Base-by-base conservation (phyloP, 2,329 filamentous ascomycete species). In the Aspergillus versicolor region DNA sequence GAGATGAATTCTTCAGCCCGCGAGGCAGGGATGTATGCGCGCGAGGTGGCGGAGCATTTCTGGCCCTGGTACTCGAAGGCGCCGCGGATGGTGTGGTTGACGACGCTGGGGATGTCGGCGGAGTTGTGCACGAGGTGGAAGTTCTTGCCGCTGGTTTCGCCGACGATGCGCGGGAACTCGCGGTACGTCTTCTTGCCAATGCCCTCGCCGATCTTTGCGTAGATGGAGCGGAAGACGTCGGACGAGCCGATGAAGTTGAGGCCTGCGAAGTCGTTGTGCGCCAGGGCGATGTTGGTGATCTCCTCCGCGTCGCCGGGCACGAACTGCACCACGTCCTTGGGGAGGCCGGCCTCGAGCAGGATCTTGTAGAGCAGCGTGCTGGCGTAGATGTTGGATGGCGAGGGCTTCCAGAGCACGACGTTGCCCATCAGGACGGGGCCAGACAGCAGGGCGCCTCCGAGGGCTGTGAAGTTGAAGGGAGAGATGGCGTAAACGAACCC, bases 391-490 rank as follows among this genome's bases (percentile, higher is more conserved):
- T 92, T 90, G n/a, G 82, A 88, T 65, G 93, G 91, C 13, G 90
- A 94, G n/a, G 92, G 92, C 82, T 97, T 97, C 92, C 92, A 97
- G 46, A 97, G 79, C 4, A 96, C 91, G 2, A 97, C 93, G 74
- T 97, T 97, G 58, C 92, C 92, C 81, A 97, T 87, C 54, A 97
- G 79, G 1, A 91, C 92, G 13, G 93, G 92, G 1, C 90, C 88
- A 45, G 86, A 88, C 13, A 89, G 85, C 42, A 97, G 81, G 77
- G 96, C 96, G 55, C 88, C 93, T 11, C 87, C 92, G 66, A 97
- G 96, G 62, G 92, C 92, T 21, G 92, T 97, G 79, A 97, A 97
- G 81, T 97, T 97, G 84, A 97, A 97, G 43, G 92, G 92, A 58
- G 88, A 91, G 66, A 97, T 86, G 38, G 92, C 93, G 73, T 97